These are phyloP conservation scores for Brassica cretica DNA, from an alignment of 345 rosid species.

Conservation along the genomic window DNA sequence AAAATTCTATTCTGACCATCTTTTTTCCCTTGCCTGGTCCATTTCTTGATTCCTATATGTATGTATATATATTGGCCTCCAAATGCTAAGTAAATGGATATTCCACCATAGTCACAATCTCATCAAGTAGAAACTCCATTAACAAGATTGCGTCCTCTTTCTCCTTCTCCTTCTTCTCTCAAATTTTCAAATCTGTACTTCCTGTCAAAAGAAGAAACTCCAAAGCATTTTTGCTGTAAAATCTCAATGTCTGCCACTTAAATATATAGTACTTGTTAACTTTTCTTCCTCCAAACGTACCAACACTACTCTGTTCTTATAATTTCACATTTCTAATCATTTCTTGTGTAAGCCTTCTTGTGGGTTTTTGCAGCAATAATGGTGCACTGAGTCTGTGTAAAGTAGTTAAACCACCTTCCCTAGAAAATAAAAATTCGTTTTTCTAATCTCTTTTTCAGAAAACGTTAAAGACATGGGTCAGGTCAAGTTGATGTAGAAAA, in stretches of 20 bases:
- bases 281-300: conserved; percentile 28
- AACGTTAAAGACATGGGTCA: conserved; percentile 38
- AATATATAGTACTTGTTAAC: conserved; percentile 2
- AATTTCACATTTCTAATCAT: conserved; percentile 36
- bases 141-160: conserved; percentile 37
- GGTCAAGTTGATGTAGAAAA: conserved; percentile 39
- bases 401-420: conserved; percentile 23
- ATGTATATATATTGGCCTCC: conserved; percentile 35
- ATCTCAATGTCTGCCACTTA: conserved; percentile 74
- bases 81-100: conserved; percentile 62
- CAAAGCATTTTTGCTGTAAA: conserved; percentile 37
- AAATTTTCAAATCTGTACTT: conserved; percentile 30
- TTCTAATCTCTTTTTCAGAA: conserved; percentile 20
- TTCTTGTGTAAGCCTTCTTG: conserved; percentile 17
- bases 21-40: conserved; percentile 49
- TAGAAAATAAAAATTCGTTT: background rate
- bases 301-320: conserved; percentile 30
- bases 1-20: conserved; percentile 36
- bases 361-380: conserved; percentile 37
- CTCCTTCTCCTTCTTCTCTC: conserved; percentile 35
- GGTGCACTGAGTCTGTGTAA: conserved; percentile 47
- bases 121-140: conserved; percentile 47
- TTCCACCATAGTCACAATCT: conserved; percentile 58
- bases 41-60: conserved; percentile 44
- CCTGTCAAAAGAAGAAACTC: conserved; percentile 25